Percentiles rank a stretch among this genome's conserved stretches.
Conservation (phyloP, 2,329 filamentous ascomycete genomes). For the Cordyceps farinosa region DNA sequence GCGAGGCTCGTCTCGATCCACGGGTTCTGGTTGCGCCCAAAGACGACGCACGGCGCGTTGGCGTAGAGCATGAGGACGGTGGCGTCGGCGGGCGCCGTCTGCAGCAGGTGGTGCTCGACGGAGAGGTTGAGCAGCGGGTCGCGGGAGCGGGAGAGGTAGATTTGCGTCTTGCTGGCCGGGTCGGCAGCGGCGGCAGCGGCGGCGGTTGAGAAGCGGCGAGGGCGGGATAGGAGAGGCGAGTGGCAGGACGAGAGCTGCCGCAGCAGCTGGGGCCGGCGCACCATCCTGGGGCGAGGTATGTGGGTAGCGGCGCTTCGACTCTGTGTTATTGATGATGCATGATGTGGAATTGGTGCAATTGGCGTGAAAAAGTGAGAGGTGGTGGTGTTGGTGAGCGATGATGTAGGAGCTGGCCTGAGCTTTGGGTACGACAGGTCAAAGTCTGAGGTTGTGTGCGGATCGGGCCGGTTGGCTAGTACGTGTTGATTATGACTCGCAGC, state of each 20-base stretch:
- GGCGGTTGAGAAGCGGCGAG: slow-evolving; percentile 6
- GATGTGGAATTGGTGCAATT: neutral
- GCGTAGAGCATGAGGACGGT: slow-evolving; percentile 82
- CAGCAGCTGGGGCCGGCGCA: neutral
- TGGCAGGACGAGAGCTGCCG: neutral
- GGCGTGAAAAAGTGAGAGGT: neutral
- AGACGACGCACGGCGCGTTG: slow-evolving; percentile 82
- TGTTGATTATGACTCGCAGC: neutral
- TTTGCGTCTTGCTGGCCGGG: slow-evolving; percentile 52
- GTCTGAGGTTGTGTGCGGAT: neutral
- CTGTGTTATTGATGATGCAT: slow-evolving; percentile 11
- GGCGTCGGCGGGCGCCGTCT: slow-evolving; percentile 67
- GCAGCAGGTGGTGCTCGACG: slow-evolving; percentile 85
- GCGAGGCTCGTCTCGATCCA: slow-evolving; percentile 85
- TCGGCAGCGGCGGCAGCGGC: slow-evolving; percentile 39
- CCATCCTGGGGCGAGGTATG: neutral
- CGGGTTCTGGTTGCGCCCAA: slow-evolving; percentile 96
- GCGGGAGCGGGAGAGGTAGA: slow-evolving; percentile 66
- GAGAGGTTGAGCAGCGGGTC: slow-evolving; percentile 90
- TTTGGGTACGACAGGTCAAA: neutral
- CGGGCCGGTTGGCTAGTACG: neutral
- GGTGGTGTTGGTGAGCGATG: neutral
- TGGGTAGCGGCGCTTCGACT: neutral
- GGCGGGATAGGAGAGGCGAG: neutral
- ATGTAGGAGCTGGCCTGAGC: neutral